phyloP scores from a whole-genome alignment of 192 early-diverging fungal genomes.

The Lobulomyces angularis region DNA sequence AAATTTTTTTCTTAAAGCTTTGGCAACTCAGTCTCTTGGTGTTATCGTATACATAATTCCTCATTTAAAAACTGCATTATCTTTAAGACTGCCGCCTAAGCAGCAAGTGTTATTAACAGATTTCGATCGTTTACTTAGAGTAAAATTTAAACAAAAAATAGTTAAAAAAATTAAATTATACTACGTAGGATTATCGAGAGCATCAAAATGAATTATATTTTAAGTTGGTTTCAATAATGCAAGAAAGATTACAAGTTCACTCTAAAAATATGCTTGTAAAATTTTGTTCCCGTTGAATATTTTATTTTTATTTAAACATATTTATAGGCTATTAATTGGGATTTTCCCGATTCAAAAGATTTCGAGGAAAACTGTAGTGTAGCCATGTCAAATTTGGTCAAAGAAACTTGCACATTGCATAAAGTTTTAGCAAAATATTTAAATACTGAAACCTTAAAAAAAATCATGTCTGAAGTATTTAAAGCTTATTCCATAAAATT shows the following conservation, averaged over 20 bases:
- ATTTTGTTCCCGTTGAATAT: conserved; percentile 14
- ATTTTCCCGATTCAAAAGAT: conserved; percentile 31
- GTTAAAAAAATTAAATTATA: too few species aligned
- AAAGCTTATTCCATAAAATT: conserved; percentile 61
- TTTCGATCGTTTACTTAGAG: conserved; percentile 68
- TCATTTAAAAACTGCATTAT: conserved; percentile 61
- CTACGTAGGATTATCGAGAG: conserved; percentile 61
- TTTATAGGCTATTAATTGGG: conserved; percentile 34
- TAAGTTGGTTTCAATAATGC: conserved; percentile 92
- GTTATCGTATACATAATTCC: conserved; percentile 80
- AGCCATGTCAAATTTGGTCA: conserved; percentile 73
- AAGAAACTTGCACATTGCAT: conserved; percentile 81
- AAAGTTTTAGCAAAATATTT: conserved; percentile 84
- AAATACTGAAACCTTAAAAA: conserved; percentile 51
- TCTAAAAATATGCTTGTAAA: conserved; percentile 56
- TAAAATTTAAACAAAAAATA: conserved; percentile 16
- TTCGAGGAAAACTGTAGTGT: conserved; percentile 17
- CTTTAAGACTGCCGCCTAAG: conserved; percentile 56
- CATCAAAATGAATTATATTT: conserved; percentile 84
- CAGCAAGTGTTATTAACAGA: conserved; percentile 73
- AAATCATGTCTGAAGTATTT: conserved; percentile 70
- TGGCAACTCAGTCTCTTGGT: conserved; percentile 87
- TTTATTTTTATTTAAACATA: conserved; percentile 17
- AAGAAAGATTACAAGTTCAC: conserved; percentile 71
- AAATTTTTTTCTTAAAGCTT: conserved; percentile 45